These are phyloP conservation scores for Davidsoniella australis DNA, from an alignment of 2,329 filamentous ascomycete species.

Conservation along the genomic window DNA sequence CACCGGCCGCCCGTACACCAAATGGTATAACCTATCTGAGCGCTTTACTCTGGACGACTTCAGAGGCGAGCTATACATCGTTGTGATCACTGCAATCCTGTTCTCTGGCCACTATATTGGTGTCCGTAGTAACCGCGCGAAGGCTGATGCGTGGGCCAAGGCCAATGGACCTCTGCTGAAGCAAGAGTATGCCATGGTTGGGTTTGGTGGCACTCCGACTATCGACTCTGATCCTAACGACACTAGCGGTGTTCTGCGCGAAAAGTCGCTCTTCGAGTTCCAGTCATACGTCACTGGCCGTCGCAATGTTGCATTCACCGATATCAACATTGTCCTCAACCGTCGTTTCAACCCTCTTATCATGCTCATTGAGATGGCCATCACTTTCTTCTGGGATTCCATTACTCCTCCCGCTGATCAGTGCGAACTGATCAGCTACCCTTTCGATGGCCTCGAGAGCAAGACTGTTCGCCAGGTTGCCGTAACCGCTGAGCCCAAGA, in stretches of 20 bases:
- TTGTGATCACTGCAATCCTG: slow-evolving; percentile 57
- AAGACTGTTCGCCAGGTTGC: slow-evolving; percentile 52
- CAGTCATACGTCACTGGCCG: slow-evolving; percentile 76
- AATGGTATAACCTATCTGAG: slow-evolving; percentile 96
- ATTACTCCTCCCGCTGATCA: slow-evolving; percentile 52
- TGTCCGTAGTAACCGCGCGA: slow-evolving; percentile 59
- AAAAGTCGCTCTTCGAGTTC: slow-evolving; percentile 79
- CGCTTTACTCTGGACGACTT: slow-evolving; percentile 73
- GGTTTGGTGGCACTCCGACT: slow-evolving; percentile 45
- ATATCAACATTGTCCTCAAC: slow-evolving; percentile 63
- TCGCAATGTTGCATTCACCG: slow-evolving; percentile 81
- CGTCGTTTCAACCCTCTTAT: slow-evolving; percentile 74
- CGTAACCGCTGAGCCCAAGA: slow-evolving; percentile 35
- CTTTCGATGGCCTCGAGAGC: slow-evolving; percentile 83
- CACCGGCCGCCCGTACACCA: slow-evolving; percentile 54
- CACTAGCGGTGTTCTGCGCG: slow-evolving; percentile 44
- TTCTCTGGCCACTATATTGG: slow-evolving; percentile 69
- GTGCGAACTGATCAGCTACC: slow-evolving; percentile 62
- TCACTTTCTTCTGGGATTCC: slow-evolving; percentile 68
- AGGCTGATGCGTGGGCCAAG: slow-evolving; percentile 64
- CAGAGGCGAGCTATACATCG: slow-evolving; percentile 66
- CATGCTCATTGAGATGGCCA: slow-evolving; percentile 41
- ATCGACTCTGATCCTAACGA: slow-evolving; percentile 27
- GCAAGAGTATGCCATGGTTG: slow-evolving; percentile 74
- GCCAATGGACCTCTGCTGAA: slow-evolving; percentile 56